phyloP scores from a whole-genome alignment of 2,329 filamentous ascomycete genomes.

The Ophiocordyceps australis region DNA sequence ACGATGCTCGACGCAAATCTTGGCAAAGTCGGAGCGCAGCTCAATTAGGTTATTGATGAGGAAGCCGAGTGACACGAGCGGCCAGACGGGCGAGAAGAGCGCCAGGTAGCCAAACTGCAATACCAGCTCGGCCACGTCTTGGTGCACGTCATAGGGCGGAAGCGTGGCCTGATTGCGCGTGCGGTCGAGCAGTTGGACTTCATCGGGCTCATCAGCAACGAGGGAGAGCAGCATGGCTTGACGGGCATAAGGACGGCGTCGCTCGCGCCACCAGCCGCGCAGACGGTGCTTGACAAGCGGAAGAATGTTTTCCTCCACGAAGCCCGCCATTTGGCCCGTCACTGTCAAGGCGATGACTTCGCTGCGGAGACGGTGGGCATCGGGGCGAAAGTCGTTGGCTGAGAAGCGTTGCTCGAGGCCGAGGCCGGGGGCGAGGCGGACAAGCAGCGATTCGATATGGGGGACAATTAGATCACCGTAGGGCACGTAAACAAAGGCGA shows the following conservation, averaged over 20 bases:
- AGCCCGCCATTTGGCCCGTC: conserved; percentile 52
- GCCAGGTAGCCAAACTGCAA: conserved; percentile 58
- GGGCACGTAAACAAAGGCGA: conserved; percentile 64
- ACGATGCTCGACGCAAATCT: conserved; percentile 57
- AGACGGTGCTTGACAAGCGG: conserved; percentile 47
- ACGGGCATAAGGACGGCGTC: conserved; percentile 12
- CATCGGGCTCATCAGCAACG: conserved; percentile 39
- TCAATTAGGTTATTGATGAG: conserved; percentile 65
- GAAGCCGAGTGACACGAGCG: conserved; percentile 53
- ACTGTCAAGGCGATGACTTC: conserved; percentile 62
- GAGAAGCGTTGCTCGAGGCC: conserved; percentile 27
- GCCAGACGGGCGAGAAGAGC: conserved; percentile 61
- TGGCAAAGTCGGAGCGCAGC: conserved; percentile 58
- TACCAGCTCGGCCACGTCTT: conserved; percentile 56
- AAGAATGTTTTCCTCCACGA: conserved; percentile 53
- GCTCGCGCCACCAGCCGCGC: conserved; percentile 24
- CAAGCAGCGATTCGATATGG: conserved; percentile 40
- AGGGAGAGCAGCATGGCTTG: conserved; percentile 26
- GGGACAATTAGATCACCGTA: conserved; percentile 52
- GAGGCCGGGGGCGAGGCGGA: conserved; percentile 24
- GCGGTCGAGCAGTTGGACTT: conserved; percentile 42
- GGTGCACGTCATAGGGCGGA: conserved; percentile 52
- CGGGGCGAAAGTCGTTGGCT: conserved; percentile 39
- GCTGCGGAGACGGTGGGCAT: conserved; percentile 46
- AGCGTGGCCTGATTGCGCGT: conserved; percentile 51